A percentile compares a stretch with the other conserved stretches of the same genome.
These are phyloP conservation scores for Hibiscus syriacus DNA, from an alignment of 345 rosid genomes.

Conservation along the genomic window DNA sequence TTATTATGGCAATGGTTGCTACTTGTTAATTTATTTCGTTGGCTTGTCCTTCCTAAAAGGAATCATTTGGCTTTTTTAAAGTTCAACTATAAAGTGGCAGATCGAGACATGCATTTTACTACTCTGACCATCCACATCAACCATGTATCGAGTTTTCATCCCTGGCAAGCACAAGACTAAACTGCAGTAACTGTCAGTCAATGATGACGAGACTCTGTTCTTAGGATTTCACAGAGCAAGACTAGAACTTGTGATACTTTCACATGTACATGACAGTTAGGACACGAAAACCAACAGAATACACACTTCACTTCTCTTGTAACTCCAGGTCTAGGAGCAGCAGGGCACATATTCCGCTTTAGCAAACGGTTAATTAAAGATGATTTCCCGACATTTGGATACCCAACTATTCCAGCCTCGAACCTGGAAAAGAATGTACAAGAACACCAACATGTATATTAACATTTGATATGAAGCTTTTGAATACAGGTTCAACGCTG, in stretches of 20 bases:
- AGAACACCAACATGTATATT: not conserved
- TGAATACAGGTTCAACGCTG: not conserved
- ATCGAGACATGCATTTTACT: conserved; percentile 1
- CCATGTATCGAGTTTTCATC: conserved; percentile 1
- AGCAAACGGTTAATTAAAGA: conserved; percentile 87
- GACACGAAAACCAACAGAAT: not conserved
- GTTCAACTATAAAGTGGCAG: not conserved
- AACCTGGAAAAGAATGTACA: conserved; percentile 34
- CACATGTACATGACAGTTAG: not conserved
- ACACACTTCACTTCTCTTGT: conserved; percentile 75
- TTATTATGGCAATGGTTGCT: not conserved
- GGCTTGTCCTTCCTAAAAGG: not conserved
- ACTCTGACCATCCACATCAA: not conserved
- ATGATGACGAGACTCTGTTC: too few species aligned
- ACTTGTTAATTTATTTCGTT: not conserved
- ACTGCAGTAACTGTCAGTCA: not conserved
- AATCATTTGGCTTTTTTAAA: not conserved
- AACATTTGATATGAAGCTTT: not conserved
- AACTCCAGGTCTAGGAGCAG: conserved; percentile 97
- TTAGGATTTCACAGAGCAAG: too few species aligned
- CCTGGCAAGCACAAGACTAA: not conserved
- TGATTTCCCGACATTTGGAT: conserved; percentile 95
- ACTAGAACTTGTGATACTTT: not conserved
- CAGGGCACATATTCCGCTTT: conserved; percentile 79
- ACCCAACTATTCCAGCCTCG: conserved; percentile 97